phyloP scores from a whole-genome alignment of 176 grass and related monocot genomes.

The Dactylis glomerata region DNA sequence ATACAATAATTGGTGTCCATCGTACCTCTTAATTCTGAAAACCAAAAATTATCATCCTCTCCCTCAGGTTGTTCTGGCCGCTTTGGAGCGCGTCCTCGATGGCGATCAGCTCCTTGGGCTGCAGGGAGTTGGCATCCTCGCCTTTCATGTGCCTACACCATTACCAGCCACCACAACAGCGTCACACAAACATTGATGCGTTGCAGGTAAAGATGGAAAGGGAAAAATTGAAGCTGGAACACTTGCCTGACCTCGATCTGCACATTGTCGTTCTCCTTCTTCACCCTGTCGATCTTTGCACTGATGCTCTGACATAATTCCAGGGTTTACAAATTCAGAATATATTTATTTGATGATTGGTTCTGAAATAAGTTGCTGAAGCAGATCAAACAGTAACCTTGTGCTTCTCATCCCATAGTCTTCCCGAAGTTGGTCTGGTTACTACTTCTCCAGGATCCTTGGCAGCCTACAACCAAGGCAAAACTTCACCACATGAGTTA shows the following conservation, averaged over 20 bases:
- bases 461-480: no score
- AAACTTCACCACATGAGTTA: no score
- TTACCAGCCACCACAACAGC: not conserved
- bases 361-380: not conserved
- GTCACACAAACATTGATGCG: not conserved
- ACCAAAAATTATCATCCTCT: conserved; percentile 47
- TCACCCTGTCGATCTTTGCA: conserved; percentile 75
- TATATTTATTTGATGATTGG: not conserved
- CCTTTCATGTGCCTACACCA: conserved; percentile 75
- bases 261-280: conserved; percentile 97
- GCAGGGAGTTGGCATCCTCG: conserved; percentile 83
- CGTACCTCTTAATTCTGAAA: not conserved
- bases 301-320: conserved; percentile 61
- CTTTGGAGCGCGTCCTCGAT: conserved; percentile 59
- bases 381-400: not conserved
- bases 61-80: conserved; percentile 59
- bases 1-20: not conserved
- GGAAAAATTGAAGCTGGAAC: not conserved
- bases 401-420: conserved; percentile 95
- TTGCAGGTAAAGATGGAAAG: not conserved
- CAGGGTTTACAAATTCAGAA: not conserved
- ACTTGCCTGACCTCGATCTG: conserved; percentile 87
- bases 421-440: conserved; percentile 88
- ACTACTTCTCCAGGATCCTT: conserved; percentile 97
- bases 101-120: conserved; percentile 82